Evolutionary conservation across 2,329 filamentous ascomycete species (phyloP), one percentile per base, ranked within the genome.

Genomic region (Fusarium subtropicale): DNA sequence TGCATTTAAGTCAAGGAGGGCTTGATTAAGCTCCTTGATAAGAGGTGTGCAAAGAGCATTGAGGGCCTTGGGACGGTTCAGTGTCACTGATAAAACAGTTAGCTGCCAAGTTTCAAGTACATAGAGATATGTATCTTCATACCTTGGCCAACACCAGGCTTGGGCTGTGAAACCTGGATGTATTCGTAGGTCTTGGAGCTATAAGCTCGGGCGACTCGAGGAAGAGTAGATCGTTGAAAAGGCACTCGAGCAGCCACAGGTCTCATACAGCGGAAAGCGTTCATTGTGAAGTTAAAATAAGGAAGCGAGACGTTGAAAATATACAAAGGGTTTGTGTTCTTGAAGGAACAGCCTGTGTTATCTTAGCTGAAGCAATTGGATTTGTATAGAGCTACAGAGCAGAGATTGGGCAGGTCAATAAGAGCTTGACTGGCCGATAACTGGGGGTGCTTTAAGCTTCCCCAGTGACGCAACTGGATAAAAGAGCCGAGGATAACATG

Each of bases 21-120:
- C 92, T 71, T 90, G 82, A 81, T 97, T 97, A 72, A 99, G 88
- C 83, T 99, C 96, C 72, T 83, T 85, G 79, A 99, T 97, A 52
- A 99, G 89, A 12, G 95, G 93, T 9, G 92, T 96, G 81, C 88
- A 95, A 69, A 99, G 89, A 46, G 96, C 96, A 80, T 99, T 99
- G 76, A 97, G 90, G 45, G 95, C 94, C 85, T 97, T 97, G 68
- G 96, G 96, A 45, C 96, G 92, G 86, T 97, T 93, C 71, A 99
- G 85, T 16, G 94, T 96, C 76, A 98, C 95, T 97, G 73, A 39
- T 54, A 41, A 51, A 63, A 56, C 34, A 52, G 38, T 58, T 52
- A 58, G 57, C 24, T 18, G 22, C 5, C 45, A 15, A 15, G 16
- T 16, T 28, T 28, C 28, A 24, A 24, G 52, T n/a, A 26, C 26